Conservation (phyloP, 768 basidiomycete genomes). For the Panaeolus papilionaceus region DNA sequence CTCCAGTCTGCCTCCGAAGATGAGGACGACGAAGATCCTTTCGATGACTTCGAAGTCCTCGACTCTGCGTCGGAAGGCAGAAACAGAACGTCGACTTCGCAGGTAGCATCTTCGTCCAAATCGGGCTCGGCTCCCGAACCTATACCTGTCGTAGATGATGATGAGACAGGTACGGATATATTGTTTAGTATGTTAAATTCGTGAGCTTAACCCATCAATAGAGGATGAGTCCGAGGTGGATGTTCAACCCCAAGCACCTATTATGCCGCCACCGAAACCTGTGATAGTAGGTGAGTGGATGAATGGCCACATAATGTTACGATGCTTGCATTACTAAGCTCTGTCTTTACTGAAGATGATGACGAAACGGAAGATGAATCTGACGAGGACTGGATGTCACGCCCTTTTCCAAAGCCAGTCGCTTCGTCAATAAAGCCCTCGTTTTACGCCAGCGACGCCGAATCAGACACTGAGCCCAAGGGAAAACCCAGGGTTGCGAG, state of each 20-base stretch:
- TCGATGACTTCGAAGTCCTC: slow-evolving; percentile 14
- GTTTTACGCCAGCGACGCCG: slow-evolving; percentile 7
- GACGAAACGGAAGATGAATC: slow-evolving; percentile 50
- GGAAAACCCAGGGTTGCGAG: slow-evolving; percentile 29
- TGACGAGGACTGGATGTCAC: slow-evolving; percentile 21
- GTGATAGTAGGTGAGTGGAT: background rate
- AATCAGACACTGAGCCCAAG: slow-evolving; percentile 35
- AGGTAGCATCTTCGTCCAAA: slow-evolving; percentile 1
- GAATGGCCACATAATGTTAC: background rate
- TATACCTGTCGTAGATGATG: background rate
- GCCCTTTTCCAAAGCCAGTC: background rate
- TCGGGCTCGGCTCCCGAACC: background rate
- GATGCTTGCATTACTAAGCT: background rate
- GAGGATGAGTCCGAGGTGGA: slow-evolving; percentile 44
- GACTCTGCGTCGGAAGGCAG: slow-evolving; percentile 23
- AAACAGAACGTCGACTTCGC: slow-evolving; percentile 5
- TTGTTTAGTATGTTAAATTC: background rate
- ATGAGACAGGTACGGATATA: slow-evolving; percentile 18
- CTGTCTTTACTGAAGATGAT: background rate
- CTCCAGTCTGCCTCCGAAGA: slow-evolving; percentile 61
- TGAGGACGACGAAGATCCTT: slow-evolving; percentile 27
- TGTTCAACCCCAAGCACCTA: background rate
- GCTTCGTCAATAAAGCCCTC: background rate
- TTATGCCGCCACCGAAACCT: slow-evolving; percentile 5
- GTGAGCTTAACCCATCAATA: slow-evolving; percentile 19